Conservation (phyloP, 129 eudicot species). For the Smallanthus sonchifolius region DNA sequence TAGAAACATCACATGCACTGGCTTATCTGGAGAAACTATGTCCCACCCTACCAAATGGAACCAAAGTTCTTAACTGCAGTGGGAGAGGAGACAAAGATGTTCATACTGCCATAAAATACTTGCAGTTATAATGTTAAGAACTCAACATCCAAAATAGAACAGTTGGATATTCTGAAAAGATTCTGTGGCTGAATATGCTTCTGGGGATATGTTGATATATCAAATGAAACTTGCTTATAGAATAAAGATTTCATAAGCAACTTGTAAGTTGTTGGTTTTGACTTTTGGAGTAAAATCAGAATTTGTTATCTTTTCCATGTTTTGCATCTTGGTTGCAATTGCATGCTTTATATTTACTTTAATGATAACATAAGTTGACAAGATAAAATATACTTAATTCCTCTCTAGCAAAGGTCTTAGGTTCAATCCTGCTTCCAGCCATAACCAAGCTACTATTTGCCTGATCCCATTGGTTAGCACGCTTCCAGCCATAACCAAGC, state of each 20-base stretch:
- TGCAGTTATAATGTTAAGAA: constrained; percentile 37
- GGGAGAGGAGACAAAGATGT: constrained; percentile 96
- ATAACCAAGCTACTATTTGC: no score
- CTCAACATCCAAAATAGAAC: background rate
- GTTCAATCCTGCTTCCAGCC: no score
- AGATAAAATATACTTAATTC: no score
- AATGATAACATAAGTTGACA: no score
- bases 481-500: no score
- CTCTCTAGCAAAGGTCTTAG: no score
- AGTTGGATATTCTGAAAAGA: background rate
- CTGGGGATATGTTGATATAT: background rate
- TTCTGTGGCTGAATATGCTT: background rate
- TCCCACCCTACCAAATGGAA: constrained; percentile 69
- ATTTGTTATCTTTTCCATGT: background rate
- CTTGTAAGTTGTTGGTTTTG: background rate
- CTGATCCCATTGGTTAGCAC: no score
- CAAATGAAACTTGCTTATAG: background rate
- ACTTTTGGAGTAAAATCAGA: no score
- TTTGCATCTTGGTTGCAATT: background rate
- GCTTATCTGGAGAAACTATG: constrained; percentile 84
- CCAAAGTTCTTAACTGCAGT: constrained; percentile 85
- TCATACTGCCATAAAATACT: constrained; percentile 67
- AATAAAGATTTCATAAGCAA: background rate
- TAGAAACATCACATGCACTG: constrained; percentile 86
- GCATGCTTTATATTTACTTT: no score